These are phyloP conservation scores for Choiromyces venosus DNA, from an alignment of 495 filamentous ascomycete species.

Conservation along the genomic window DNA sequence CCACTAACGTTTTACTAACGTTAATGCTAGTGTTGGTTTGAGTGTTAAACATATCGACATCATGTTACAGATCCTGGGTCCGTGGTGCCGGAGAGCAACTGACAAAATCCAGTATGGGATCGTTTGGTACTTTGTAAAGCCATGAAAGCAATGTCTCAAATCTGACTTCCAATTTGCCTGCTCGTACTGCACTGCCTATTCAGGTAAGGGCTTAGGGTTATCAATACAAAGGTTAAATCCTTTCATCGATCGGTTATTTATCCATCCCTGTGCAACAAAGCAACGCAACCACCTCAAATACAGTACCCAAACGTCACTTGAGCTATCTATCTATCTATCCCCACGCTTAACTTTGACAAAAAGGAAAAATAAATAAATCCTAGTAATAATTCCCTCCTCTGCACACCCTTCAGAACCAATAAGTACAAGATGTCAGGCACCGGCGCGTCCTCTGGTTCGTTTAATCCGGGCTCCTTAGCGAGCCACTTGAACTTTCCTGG, in stretches of 20 bases:
- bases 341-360: not conserved
- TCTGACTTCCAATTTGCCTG: no score
- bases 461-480: not conserved
- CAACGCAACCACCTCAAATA: not conserved
- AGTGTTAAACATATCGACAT: not conserved
- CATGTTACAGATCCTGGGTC: not conserved
- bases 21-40: not conserved
- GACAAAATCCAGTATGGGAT: no score
- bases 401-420: not conserved
- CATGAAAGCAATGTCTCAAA: no score
- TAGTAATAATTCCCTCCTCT: no score
- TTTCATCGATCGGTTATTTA: not conserved
- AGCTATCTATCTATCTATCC: no score
- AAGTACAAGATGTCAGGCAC: not conserved
- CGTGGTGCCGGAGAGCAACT: not conserved
- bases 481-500: constrained; percentile 2
- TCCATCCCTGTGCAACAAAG: not conserved
- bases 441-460: not conserved
- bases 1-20: not conserved
- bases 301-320: not conserved
- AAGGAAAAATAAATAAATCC: not conserved
- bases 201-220: constrained; percentile 3
- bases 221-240: not conserved
- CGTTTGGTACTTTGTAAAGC: no score
- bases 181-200: not conserved